Conservation (phyloP, 495 filamentous ascomycete genomes). For the Penicillium lagena region DNA sequence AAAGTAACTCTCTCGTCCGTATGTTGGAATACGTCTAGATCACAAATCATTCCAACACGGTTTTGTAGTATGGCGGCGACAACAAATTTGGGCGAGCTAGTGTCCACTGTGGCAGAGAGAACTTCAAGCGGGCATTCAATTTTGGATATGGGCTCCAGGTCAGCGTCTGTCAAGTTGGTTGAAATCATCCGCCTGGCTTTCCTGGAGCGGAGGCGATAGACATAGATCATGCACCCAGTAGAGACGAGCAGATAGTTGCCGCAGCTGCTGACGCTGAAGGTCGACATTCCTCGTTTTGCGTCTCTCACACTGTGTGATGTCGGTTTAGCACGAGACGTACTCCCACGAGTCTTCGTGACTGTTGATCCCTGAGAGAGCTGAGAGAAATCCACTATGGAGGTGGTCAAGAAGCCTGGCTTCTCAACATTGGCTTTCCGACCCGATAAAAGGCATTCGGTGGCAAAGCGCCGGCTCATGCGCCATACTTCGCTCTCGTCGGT, state of each 20-base stretch:
- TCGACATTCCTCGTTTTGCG: constrained; percentile 4
- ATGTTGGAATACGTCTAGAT: constrained; percentile 27
- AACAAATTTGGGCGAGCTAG: constrained; percentile 46
- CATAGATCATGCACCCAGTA: constrained; percentile 51
- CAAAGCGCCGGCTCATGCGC: constrained; percentile 53
- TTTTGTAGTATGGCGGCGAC: constrained; percentile 57
- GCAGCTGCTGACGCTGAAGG: constrained; percentile 54
- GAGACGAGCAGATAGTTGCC: constrained; percentile 53
- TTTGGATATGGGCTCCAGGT: constrained; percentile 40
- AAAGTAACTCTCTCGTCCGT: background rate
- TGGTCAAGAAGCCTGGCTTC: constrained; percentile 35
- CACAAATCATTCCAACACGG: constrained; percentile 58
- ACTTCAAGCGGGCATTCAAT: constrained; percentile 56
- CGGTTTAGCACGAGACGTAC: background rate
- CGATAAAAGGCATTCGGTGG: constrained; percentile 54
- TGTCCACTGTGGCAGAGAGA: constrained; percentile 60
- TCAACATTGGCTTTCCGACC: constrained; percentile 42
- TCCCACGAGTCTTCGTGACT: constrained; percentile 4
- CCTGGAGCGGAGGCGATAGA: constrained; percentile 47
- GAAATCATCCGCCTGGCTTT: constrained; percentile 5
- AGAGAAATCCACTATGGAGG: constrained; percentile 27
- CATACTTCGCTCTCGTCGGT: constrained; percentile 38
- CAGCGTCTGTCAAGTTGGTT: constrained; percentile 10
- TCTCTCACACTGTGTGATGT: background rate
- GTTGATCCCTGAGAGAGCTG: constrained; percentile 13